Evolutionary conservation across 768 basidiomycete species (phyloP).

Genomic region (Coprinopsis cinerea): DNA sequence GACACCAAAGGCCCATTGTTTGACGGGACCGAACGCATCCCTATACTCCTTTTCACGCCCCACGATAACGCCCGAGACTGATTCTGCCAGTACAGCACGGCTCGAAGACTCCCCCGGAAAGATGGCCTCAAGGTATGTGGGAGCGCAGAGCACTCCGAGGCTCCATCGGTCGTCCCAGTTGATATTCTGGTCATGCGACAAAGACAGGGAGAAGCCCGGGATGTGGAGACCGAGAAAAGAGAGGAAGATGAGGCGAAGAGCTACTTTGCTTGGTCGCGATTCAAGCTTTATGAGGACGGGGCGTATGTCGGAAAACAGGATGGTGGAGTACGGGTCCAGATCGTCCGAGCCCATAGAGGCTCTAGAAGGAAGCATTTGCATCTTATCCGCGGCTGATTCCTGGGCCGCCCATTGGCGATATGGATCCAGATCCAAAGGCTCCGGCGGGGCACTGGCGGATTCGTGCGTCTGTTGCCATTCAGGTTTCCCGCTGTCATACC

Average conservation of each 20-base stretch:
- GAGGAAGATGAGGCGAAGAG: conserved; percentile 66
- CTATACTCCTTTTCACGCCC: conserved; percentile 59
- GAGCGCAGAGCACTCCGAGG: conserved; percentile 38
- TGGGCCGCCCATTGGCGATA: conserved; percentile 60
- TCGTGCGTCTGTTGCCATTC: conserved; percentile 14
- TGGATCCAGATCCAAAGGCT: conserved; percentile 44
- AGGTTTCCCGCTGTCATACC: conserved; percentile 43
- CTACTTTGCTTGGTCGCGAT: conserved; percentile 39
- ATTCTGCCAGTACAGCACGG: conserved; percentile 43
- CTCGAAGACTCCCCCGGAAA: conserved; percentile 39
- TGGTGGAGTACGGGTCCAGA: conserved; percentile 64
- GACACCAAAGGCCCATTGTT: conserved; percentile 54
- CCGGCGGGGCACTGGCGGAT: conserved; percentile 6
- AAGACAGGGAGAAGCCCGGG: conserved; percentile 51
- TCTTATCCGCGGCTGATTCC: conserved; percentile 47
- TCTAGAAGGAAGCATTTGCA: conserved; percentile 43
- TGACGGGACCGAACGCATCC: conserved; percentile 62
- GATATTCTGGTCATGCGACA: conserved; percentile 23
- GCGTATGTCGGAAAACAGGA: conserved; percentile 71
- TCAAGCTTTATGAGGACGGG: conserved; percentile 46
- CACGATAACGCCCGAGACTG: conserved; percentile 59
- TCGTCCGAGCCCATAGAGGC: conserved; percentile 43
- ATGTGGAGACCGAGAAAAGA: conserved; percentile 65
- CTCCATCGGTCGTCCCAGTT: conserved; percentile 71
- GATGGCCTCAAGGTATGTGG: conserved; percentile 40